These are phyloP conservation scores for Russula sp. DNA, from an alignment of 768 basidiomycete genomes.

Conservation along the genomic window DNA sequence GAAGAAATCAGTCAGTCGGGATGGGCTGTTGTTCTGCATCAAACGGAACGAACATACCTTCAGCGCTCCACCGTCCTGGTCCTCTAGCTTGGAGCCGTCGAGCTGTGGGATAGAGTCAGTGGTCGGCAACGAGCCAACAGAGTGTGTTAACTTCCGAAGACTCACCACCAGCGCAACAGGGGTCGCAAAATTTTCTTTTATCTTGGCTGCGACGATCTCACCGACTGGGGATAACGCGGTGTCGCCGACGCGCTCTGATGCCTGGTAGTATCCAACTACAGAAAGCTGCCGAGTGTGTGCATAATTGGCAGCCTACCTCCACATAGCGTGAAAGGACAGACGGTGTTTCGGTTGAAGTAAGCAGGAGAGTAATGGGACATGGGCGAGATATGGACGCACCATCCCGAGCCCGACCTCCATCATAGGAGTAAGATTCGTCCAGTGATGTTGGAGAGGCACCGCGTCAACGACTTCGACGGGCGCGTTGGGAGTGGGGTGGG, in stretches of 20 bases:
- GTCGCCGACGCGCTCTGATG: constrained; percentile 56
- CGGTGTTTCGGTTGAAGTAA: not conserved
- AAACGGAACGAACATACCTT: constrained; percentile 4
- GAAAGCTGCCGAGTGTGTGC: constrained; percentile 45
- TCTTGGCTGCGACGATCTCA: constrained; percentile 50
- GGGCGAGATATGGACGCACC: constrained; percentile 34
- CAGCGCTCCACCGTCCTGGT: constrained; percentile 2
- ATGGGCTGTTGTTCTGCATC: not conserved
- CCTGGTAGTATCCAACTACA: constrained; percentile 73
- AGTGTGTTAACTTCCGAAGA: constrained; percentile 12
- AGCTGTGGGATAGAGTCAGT: constrained; percentile 42
- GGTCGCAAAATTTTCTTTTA: constrained; percentile 46
- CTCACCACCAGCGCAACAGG: constrained; percentile 67
- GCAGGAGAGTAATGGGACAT: not conserved
- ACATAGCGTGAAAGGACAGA: not conserved
- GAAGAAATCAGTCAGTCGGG: not conserved
- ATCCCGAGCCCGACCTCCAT: constrained; percentile 81
- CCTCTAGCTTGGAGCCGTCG: constrained; percentile 19
- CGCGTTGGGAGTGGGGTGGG: constrained; percentile 23
- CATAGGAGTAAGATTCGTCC: constrained; percentile 78
- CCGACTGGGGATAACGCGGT: constrained; percentile 55
- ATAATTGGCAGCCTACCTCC: constrained; percentile 48
- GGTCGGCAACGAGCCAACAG: constrained; percentile 34
- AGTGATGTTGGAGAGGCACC: constrained; percentile 75
- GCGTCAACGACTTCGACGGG: constrained; percentile 52